Conservation (phyloP, 2,329 filamentous ascomycete species). For the Onygenales sp. region DNA sequence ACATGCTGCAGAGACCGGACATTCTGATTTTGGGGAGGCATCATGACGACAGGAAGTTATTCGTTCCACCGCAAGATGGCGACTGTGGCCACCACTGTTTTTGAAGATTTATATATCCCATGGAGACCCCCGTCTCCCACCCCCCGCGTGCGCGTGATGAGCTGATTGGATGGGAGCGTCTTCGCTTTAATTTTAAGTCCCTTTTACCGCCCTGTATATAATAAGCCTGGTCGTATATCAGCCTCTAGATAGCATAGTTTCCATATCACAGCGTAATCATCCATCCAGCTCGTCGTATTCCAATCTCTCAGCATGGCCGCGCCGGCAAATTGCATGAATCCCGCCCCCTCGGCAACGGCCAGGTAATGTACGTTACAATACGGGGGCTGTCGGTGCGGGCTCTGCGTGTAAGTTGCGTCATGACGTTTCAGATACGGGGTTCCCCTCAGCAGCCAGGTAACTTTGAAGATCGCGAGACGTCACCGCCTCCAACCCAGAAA, state of each 20-base stretch:
- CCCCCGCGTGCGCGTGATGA: background rate
- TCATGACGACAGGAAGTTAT: slow-evolving; percentile 12
- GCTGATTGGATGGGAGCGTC: background rate
- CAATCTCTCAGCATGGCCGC: too few species aligned
- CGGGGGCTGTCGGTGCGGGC: too few species aligned
- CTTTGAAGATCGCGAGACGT: background rate
- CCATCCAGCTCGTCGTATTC: too few species aligned
- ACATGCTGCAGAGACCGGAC: slow-evolving; percentile 38
- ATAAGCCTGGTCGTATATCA: too few species aligned
- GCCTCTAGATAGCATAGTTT: too few species aligned
- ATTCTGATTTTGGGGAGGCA: slow-evolving; percentile 42
- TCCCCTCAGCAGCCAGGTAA: background rate
- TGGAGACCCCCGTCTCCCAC: background rate
- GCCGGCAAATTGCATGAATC: too few species aligned
- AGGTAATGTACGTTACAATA: background rate
- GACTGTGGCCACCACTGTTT: too few species aligned
- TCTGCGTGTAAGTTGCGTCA: background rate
- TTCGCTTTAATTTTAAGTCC: background rate
- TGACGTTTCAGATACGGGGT: background rate
- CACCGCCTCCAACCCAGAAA: background rate
- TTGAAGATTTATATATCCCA: background rate
- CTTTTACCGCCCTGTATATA: background rate
- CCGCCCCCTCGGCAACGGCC: background rate
- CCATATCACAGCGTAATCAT: too few species aligned
- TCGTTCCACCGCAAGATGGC: background rate